Evolutionary conservation across 225 moss, liverwort and hornwort genomes (phyloP).

Genomic region (Marchantia polymorpha): DNA sequence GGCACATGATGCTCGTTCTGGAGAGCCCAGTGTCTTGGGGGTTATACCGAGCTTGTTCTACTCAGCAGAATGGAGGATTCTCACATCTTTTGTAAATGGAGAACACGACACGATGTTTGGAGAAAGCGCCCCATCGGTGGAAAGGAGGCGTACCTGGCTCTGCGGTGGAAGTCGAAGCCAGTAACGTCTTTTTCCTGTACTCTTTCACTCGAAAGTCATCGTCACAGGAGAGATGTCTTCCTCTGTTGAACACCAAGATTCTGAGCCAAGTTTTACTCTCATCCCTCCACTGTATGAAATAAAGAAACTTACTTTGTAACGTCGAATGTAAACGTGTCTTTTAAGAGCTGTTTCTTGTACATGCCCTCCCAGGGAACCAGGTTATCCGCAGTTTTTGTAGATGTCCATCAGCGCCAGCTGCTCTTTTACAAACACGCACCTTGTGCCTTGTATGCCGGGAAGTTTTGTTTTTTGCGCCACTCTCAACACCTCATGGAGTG

Average conservation of each 20-base stretch:
- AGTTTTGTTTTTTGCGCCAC: not conserved
- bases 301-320: slow-evolving; percentile 26
- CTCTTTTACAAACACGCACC: not conserved
- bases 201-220: slow-evolving; percentile 7
- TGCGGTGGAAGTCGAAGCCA: slow-evolving; percentile 6
- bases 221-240: not conserved
- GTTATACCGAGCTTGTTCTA: slow-evolving; percentile 17
- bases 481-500: not conserved
- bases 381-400: not conserved
- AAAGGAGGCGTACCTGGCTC: slow-evolving; percentile 16
- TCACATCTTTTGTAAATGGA: slow-evolving; percentile 22
- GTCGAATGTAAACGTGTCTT: slow-evolving; percentile 6
- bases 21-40: slow-evolving; percentile 20
- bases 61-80: slow-evolving; percentile 10
- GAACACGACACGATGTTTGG: slow-evolving; percentile 8
- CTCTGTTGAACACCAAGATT: slow-evolving; percentile 18
- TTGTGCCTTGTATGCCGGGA: not conserved
- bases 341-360: not conserved
- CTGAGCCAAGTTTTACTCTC: slow-evolving; percentile 24
- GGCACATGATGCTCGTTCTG: slow-evolving; percentile 21
- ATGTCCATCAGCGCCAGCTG: not conserved
- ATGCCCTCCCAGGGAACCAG: not conserved
- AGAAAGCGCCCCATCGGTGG: not conserved
- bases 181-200: not conserved
- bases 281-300: slow-evolving; percentile 43